Conservation (phyloP, 2,329 filamentous ascomycete genomes). For the Ascochyta viciae-villosae region DNA sequence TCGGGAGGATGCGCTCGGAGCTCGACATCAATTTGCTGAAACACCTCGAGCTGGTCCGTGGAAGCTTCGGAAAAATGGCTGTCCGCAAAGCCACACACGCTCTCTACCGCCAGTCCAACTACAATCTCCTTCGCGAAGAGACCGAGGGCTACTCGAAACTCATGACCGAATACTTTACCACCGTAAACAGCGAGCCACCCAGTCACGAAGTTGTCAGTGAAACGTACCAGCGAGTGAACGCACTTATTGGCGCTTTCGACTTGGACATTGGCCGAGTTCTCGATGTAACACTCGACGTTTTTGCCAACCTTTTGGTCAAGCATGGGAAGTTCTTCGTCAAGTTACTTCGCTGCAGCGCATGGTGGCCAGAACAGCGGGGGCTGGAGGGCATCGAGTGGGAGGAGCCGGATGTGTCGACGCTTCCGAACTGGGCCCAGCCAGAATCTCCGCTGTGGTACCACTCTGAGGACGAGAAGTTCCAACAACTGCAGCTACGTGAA, state of each 20-base stretch:
- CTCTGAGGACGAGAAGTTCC: conserved; percentile 72
- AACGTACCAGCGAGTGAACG: conserved; percentile 91
- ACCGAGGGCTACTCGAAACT: conserved; percentile 97
- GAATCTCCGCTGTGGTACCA: conserved; percentile 68
- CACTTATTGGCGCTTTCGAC: conserved; percentile 94
- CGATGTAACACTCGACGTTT: conserved; percentile 93
- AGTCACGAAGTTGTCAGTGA: conserved; percentile 78
- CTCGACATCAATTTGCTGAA: conserved; percentile 82
- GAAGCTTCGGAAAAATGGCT: conserved; percentile 82
- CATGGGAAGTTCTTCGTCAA: conserved; percentile 95
- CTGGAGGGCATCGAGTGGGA: conserved; percentile 57
- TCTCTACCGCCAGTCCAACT: conserved; percentile 94
- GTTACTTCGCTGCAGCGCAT: conserved; percentile 87
- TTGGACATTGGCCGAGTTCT: conserved; percentile 93
- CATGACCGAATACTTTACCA: conserved; percentile 93
- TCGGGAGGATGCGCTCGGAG: conserved; percentile 76
- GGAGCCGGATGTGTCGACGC: conserved; percentile 64
- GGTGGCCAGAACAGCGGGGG: conserved; percentile 83
- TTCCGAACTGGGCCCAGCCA: conserved; percentile 88
- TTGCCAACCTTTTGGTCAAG: conserved; percentile 90
- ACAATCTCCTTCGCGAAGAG: conserved; percentile 93
- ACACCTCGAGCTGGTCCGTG: conserved; percentile 78
- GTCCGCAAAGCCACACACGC: conserved; percentile 92
- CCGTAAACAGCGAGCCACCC: conserved; percentile 76
- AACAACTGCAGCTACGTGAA: conserved; percentile 64